These are phyloP conservation scores for Esteya vermicola DNA, from an alignment of 2,329 filamentous ascomycete species.

Conservation along the genomic window DNA sequence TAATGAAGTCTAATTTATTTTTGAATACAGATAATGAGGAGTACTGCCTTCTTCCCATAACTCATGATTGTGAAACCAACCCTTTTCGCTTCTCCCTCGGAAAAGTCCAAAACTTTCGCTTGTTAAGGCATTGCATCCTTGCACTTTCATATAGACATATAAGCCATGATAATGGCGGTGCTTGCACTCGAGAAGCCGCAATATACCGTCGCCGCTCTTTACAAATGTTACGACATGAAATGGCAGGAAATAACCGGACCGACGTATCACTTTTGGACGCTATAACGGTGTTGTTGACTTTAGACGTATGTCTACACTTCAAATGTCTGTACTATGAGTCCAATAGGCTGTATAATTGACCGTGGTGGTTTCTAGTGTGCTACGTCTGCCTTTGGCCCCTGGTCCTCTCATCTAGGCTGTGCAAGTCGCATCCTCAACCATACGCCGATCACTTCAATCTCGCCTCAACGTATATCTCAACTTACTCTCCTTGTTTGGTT, in stretches of 20 bases:
- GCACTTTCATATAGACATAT: constrained; percentile 17
- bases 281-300: constrained; percentile 17
- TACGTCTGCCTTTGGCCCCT: constrained; percentile 18
- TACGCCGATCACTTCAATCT: not conserved
- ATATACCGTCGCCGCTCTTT: constrained; percentile 13
- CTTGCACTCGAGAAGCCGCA: constrained; percentile 11
- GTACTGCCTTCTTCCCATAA: constrained; percentile 19
- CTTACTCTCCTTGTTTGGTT: constrained; percentile 19
- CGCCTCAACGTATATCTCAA: constrained; percentile 12
- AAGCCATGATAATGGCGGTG: constrained; percentile 13
- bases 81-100: constrained; percentile 17
- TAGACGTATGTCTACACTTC: constrained; percentile 14
- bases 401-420: constrained; percentile 14
- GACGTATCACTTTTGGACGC: constrained; percentile 15
- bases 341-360: too few species aligned
- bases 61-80: constrained; percentile 17
- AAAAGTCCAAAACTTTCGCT: constrained; percentile 12
- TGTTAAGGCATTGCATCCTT: constrained; percentile 19
- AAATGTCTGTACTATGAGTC: too few species aligned
- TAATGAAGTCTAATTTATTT: too few species aligned
- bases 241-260: constrained; percentile 2
- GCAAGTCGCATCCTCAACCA: constrained; percentile 2
- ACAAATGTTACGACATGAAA: constrained; percentile 12
- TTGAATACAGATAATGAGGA: constrained; percentile 21
- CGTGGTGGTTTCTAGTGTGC: constrained; percentile 15